Evolutionary conservation across 1,284 basidiomycete species (phyloP).

Genomic region (Rhodotorula sp.): DNA sequence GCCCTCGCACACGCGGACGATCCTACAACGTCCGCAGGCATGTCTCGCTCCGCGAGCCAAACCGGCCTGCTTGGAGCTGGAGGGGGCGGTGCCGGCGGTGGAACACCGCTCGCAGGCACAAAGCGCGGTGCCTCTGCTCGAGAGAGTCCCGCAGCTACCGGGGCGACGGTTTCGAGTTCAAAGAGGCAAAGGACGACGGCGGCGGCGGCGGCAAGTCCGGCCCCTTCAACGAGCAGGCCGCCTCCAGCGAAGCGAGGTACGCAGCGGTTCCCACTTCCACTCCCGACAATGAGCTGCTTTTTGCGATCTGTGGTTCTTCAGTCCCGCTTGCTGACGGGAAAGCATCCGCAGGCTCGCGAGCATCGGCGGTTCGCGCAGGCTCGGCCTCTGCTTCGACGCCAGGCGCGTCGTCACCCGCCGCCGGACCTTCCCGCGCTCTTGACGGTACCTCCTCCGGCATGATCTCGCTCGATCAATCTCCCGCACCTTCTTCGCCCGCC

Average conservation of each 20-base stretch:
- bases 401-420: conserved; percentile 2
- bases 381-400: not conserved
- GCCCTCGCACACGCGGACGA: not conserved
- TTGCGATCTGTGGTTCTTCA: not conserved
- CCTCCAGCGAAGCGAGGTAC: conserved; percentile 2
- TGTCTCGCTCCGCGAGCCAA: conserved; percentile 11
- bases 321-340: not conserved
- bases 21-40: not conserved
- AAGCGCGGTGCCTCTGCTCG: not conserved
- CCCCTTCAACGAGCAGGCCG: not conserved
- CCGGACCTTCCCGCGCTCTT: no score
- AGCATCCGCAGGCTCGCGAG: not conserved
- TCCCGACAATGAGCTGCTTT: no score
- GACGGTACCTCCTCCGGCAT: no score
- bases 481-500: not conserved
- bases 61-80: not conserved
- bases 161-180: not conserved
- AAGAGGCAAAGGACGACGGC: not conserved
- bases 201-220: not conserved
- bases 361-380: not conserved
- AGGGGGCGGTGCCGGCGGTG: not conserved
- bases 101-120: not conserved
- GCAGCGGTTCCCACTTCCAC: not conserved
- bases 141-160: not conserved
- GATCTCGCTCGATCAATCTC: not conserved